A percentile compares a stretch with the other conserved stretches of the same genome.
Conservation (phyloP, 208 protist genomes). For the Crithidia fasciculata region DNA sequence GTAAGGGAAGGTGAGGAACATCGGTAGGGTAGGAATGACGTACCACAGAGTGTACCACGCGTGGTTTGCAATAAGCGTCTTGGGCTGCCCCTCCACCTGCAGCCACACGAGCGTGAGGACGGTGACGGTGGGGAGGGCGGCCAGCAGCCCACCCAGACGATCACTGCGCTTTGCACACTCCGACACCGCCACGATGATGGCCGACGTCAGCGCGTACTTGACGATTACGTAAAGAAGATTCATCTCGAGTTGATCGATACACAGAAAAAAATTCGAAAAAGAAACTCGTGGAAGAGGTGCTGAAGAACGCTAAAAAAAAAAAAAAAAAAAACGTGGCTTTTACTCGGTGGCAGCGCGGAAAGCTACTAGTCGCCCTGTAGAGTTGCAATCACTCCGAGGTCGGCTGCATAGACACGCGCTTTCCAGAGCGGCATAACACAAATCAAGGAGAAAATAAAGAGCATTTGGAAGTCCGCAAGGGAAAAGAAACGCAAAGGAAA, state of each 20-base stretch:
- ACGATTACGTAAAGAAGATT: conserved; percentile 6
- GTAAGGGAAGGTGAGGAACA: conserved; percentile 33
- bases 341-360: too few species aligned
- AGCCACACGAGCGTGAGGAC: conserved; percentile 38
- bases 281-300: background rate
- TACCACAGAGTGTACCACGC: conserved; percentile 44
- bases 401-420: too few species aligned
- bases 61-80: conserved; percentile 27
- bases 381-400: too few species aligned
- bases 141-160: conserved; percentile 39
- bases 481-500: too few species aligned
- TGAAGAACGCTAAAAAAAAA: too few species aligned
- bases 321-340: too few species aligned
- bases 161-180: conserved; percentile 42
- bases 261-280: background rate
- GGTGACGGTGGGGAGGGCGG: conserved; percentile 32
- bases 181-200: conserved; percentile 34
- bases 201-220: conserved; percentile 31
- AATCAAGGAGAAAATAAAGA: too few species aligned
- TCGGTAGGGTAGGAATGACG: conserved; percentile 36
- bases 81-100: conserved; percentile 35
- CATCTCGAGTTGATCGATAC: background rate
- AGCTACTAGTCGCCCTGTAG: too few species aligned
- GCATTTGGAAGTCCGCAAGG: too few species aligned
- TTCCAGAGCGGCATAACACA: too few species aligned